Evolutionary conservation across 345 rosid genomes (phyloP).

Genomic region (Hypericum perforatum): DNA sequence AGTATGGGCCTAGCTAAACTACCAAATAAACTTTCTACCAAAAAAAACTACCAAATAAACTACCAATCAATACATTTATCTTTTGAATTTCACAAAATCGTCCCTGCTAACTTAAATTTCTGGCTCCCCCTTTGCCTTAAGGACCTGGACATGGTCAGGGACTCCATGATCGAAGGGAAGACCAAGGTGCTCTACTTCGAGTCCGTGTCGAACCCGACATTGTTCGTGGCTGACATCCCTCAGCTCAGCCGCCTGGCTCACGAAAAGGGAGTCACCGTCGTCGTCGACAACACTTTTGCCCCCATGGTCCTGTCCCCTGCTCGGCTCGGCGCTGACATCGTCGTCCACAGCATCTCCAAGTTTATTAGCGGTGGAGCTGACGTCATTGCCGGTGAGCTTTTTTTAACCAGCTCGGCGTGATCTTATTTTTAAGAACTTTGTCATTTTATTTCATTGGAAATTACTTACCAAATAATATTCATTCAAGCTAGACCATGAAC

Average conservation of each 20-base stretch:
- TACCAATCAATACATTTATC: no score
- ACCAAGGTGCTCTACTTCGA: slow-evolving; percentile 82
- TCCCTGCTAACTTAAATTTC: no score
- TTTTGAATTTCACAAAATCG: no score
- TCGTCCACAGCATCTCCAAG: slow-evolving; percentile 83
- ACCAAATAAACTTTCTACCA: no score
- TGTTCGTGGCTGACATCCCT: slow-evolving; percentile 68
- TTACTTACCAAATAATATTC: no score
- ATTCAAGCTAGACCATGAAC: no score
- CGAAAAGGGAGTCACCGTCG: slow-evolving; percentile 63
- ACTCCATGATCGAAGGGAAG: slow-evolving; percentile 49
- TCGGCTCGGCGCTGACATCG: slow-evolving; percentile 84
- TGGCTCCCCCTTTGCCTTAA: slow-evolving; percentile 5
- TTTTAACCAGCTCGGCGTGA: neutral
- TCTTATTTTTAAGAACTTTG: neutral
- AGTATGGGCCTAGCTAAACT: no score
- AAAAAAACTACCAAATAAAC: no score
- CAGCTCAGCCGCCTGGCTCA: slow-evolving; percentile 71
- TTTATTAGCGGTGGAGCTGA: slow-evolving; percentile 97
- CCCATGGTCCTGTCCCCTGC: slow-evolving; percentile 95
- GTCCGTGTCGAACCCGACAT: slow-evolving; percentile 78
- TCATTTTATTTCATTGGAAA: neutral
- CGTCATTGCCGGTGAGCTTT: slow-evolving; percentile 66
- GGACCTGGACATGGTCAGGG: slow-evolving; percentile 43
- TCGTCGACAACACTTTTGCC: slow-evolving; percentile 87